Percentiles rank a stretch among this genome's conserved stretches.
phyloP scores from a whole-genome alignment of 228 moss, liverwort and hornwort species.

The Sphagnum fallax region DNA sequence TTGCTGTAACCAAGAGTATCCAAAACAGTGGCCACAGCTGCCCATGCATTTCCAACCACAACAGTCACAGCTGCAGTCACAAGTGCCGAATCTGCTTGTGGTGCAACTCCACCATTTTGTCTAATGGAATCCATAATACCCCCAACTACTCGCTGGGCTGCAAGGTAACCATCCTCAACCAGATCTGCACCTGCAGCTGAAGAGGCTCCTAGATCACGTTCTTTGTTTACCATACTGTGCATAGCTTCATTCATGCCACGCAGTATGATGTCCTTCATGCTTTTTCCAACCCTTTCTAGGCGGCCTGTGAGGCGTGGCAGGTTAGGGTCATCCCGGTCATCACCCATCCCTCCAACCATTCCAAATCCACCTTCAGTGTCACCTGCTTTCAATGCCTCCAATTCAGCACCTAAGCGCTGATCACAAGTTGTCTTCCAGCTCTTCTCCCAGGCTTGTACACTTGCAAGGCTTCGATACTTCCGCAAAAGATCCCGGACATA shows the following conservation, averaged over 20 bases:
- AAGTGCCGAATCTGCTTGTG: slow-evolving; percentile 83
- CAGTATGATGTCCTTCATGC: slow-evolving; percentile 70
- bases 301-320: slow-evolving; percentile 71
- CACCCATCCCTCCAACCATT: slow-evolving; percentile 64
- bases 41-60: slow-evolving; percentile 52
- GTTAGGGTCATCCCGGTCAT: slow-evolving; percentile 84
- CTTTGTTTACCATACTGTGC: slow-evolving; percentile 51
- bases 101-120: slow-evolving; percentile 65
- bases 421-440: slow-evolving; percentile 84
- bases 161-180: slow-evolving; percentile 64
- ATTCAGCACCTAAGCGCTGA: slow-evolving; percentile 79
- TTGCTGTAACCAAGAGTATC: slow-evolving; percentile 60
- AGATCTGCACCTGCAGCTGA: slow-evolving; percentile 33
- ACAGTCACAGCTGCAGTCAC: slow-evolving; percentile 55
- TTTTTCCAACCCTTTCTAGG: slow-evolving; percentile 43
- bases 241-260: slow-evolving; percentile 61
- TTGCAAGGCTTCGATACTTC: slow-evolving; percentile 65
- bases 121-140: slow-evolving; percentile 71
- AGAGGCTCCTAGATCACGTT: slow-evolving; percentile 35
- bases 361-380: slow-evolving; percentile 83
- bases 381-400: slow-evolving; percentile 90
- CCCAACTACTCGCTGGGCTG: slow-evolving; percentile 63
- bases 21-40: slow-evolving; percentile 58
- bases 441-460: slow-evolving; percentile 93
- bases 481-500: slow-evolving; percentile 79